These are phyloP conservation scores for Starmerella riodocensis DNA, from an alignment of 805 yeast genomes.

Conservation along the genomic window DNA sequence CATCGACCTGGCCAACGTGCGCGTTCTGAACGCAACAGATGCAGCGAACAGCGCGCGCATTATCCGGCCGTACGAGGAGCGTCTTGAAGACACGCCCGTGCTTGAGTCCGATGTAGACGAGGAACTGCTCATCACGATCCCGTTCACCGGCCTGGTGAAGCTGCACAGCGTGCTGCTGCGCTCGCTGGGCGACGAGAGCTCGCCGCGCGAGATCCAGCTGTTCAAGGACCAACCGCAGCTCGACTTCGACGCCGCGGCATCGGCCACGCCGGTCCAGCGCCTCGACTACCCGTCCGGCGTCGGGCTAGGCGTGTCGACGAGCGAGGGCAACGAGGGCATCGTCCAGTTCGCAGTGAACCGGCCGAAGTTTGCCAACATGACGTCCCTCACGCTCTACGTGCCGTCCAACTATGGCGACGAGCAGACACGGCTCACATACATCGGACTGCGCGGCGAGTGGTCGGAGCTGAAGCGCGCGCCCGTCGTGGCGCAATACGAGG, in stretches of 20 bases:
- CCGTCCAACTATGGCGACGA: conserved; percentile 53
- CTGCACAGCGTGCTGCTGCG: conserved; percentile 61
- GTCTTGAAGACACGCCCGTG: conserved; percentile 35
- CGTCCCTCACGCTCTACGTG: conserved; percentile 53
- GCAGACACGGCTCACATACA: conserved; percentile 43
- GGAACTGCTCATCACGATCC: conserved; percentile 63
- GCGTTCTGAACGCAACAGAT: conserved; percentile 50
- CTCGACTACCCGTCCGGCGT: conserved; percentile 50
- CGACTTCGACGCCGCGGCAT: conserved; percentile 56
- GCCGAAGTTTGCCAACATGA: conserved; percentile 55
- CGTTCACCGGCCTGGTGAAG: conserved; percentile 65
- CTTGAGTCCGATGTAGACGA: conserved; percentile 65
- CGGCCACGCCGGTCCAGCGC: conserved; percentile 37
- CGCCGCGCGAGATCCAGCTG: conserved; percentile 57
- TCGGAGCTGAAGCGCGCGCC: conserved; percentile 45
- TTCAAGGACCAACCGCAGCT: conserved; percentile 56
- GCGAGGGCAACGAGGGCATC: conserved; percentile 33
- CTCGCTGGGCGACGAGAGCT: conserved; percentile 45
- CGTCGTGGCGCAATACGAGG: conserved; percentile 64
- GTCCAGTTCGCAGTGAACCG: conserved; percentile 77
- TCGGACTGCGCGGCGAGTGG: conserved; percentile 64
- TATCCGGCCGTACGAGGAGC: conserved; percentile 40
- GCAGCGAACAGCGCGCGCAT: conserved; percentile 38
- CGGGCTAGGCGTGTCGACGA: conserved; percentile 29
- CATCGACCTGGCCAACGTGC: conserved; percentile 47